Evolutionary conservation across 2,329 filamentous ascomycete genomes (phyloP), one percentile per base, ranked within the genome.

Genomic region (Elsinoe fawcettii): DNA sequence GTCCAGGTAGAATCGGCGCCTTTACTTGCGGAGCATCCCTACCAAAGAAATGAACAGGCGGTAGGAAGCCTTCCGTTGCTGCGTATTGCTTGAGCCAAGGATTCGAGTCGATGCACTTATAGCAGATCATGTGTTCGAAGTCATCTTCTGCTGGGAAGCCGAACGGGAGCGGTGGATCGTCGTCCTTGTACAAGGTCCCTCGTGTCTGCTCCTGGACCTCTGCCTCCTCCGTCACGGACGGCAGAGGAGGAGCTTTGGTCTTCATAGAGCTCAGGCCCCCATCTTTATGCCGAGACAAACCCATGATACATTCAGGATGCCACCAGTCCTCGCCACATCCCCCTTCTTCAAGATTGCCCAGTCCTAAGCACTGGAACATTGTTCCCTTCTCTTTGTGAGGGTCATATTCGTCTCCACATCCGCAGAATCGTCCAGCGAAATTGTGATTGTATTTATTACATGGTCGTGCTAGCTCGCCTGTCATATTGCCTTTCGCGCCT

Each of bases 251-350:
- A n/a, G 49, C 49, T n/a, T 53, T 39, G 2, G 32, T 39, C 32
- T 53, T 53, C 49, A 39, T 53, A 2, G 49, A 53, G 49, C 49
- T 53, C 16, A 53, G 32, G 14, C 49, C 49, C 5, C 49, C 49
- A 39, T 36, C 30, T n/a, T 53, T 91, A 59, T 83, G 80, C 9
- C 89, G 81, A 0, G 86, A 84, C 63, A 95, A 74, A 5, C 91
- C 91, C 51, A 96, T 83, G 6, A 97, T 75, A 68, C 92, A 97
- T 61, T 93, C 90, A 0, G 92, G 90, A 73, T 97, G 92, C 80
- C 90, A 97, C 92, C 92, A 97, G 68, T 97, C 92, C 73, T 97
- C 92, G 11, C 92, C 92, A 71, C 92, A 97, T 3, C 91, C 92
- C 14, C 91, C 91, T 1, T 86, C 85, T 63, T 92, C 87, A 11